Percentiles rank a stretch among this genome's conserved stretches.
These are phyloP conservation scores for Coprinellus micaceus DNA, from an alignment of 768 basidiomycete species.

Conservation along the genomic window DNA sequence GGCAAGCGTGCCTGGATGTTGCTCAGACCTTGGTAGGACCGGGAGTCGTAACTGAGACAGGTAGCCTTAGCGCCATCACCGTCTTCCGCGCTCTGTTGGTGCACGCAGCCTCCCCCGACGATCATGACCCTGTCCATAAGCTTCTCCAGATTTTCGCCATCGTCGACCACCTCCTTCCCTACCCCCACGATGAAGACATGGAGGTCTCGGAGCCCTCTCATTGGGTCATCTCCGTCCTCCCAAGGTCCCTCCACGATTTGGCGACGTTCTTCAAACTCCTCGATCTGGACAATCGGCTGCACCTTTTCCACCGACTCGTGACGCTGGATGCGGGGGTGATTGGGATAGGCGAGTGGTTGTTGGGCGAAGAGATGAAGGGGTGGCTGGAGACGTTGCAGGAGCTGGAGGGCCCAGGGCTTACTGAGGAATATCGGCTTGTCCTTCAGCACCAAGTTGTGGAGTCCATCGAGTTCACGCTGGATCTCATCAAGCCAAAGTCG, in stretches of 20 bases:
- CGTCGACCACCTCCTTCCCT: constrained; percentile 55
- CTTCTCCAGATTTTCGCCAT: constrained; percentile 53
- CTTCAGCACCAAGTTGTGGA: constrained; percentile 48
- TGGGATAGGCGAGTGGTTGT: constrained; percentile 66
- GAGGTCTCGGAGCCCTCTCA: constrained; percentile 23
- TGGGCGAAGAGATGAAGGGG: constrained; percentile 60
- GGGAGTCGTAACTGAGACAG: constrained; percentile 28
- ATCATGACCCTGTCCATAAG: constrained; percentile 56
- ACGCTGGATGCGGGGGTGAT: constrained; percentile 52
- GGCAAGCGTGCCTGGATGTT: constrained; percentile 50
- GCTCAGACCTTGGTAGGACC: constrained; percentile 39
- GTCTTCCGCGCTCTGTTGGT: constrained; percentile 57
- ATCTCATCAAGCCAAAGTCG: constrained; percentile 37
- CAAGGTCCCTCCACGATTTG: constrained; percentile 53
- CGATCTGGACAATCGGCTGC: constrained; percentile 51
- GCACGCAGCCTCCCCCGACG: constrained; percentile 34
- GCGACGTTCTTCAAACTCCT: constrained; percentile 52
- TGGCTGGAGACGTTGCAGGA: constrained; percentile 37
- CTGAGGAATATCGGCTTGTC: constrained; percentile 34
- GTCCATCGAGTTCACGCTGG: constrained; percentile 46
- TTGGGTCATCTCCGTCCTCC: constrained; percentile 56
- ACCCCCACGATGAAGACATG: constrained; percentile 9
- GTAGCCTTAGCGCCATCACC: constrained; percentile 42
- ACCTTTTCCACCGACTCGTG: constrained; percentile 52
- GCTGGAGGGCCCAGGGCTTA: constrained; percentile 25